These are phyloP conservation scores for Coprinopsis cinerea DNA, from an alignment of 768 basidiomycete species.

Conservation along the genomic window DNA sequence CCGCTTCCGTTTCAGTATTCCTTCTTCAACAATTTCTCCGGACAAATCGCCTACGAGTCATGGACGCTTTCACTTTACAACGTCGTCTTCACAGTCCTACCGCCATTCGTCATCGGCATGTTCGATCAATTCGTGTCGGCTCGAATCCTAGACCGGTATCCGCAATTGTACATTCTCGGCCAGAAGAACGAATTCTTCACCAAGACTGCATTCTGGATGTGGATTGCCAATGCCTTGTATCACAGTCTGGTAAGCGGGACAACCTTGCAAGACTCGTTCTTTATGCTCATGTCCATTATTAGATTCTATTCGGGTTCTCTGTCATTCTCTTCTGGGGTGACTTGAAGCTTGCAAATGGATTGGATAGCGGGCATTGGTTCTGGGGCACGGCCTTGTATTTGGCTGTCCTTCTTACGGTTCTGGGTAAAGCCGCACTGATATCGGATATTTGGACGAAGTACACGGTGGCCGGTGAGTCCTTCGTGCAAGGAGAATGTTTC, in stretches of 20 bases:
- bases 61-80: slow-evolving; percentile 99
- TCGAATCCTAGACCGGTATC: slow-evolving; percentile 92
- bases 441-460: slow-evolving; percentile 99
- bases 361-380: slow-evolving; percentile 93
- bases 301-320: slow-evolving; percentile 88
- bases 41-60: slow-evolving; percentile 96
- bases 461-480: slow-evolving; percentile 73
- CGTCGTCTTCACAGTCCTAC: slow-evolving; percentile 91
- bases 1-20: slow-evolving; percentile 61
- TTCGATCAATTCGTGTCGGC: slow-evolving; percentile 99
- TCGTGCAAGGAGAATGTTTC: background rate
- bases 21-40: slow-evolving; percentile 99
- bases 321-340: slow-evolving; percentile 92
- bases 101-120: slow-evolving; percentile 94
- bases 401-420: slow-evolving; percentile 86
- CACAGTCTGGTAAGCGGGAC: slow-evolving; percentile 68
- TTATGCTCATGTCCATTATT: slow-evolving; percentile 7
- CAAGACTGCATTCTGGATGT: slow-evolving; percentile 86
- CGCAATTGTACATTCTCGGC: slow-evolving; percentile 91
- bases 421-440: slow-evolving; percentile 94
- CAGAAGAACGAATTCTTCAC: slow-evolving; percentile 94
- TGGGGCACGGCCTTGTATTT: slow-evolving; percentile 98
- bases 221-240: slow-evolving; percentile 84
- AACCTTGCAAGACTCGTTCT: background rate
- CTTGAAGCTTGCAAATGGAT: slow-evolving; percentile 71